Percentiles rank a stretch among this genome's conserved stretches.
Conservation (phyloP, 2,329 filamentous ascomycete species). For the Colletotrichum sojae region DNA sequence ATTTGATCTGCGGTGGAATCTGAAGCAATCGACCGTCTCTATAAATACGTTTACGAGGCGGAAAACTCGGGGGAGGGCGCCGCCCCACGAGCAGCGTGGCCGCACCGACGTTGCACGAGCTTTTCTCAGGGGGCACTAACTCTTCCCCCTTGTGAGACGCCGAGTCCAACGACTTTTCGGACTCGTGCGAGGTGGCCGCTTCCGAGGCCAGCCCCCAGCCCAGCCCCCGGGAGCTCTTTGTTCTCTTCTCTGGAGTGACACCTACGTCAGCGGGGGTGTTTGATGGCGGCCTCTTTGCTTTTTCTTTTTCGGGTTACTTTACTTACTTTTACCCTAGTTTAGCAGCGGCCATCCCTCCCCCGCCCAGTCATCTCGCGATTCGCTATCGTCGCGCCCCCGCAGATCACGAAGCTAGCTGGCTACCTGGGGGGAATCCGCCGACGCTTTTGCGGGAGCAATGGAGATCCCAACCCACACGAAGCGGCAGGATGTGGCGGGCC, state of each 20-base stretch:
- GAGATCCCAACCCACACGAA: conserved; percentile 3
- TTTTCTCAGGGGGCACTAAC: background rate
- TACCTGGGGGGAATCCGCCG: background rate
- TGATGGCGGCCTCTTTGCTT: no score
- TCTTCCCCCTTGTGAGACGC: conserved; percentile 5
- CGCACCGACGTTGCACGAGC: conserved; percentile 1
- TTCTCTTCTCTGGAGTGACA: background rate
- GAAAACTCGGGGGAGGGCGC: background rate
- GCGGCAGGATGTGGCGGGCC: background rate
- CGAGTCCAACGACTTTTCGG: background rate
- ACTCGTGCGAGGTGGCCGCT: background rate
- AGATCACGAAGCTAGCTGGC: conserved; percentile 19
- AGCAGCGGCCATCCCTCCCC: no score
- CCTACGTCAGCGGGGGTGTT: background rate
- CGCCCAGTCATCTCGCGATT: conserved; percentile 4
- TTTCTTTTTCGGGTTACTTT: background rate
- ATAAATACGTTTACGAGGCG: background rate
- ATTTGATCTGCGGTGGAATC: background rate
- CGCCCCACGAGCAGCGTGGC: conserved; percentile 19
- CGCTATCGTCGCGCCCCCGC: conserved; percentile 2
- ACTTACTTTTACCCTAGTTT: no score
- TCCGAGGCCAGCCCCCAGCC: background rate
- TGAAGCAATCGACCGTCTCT: background rate
- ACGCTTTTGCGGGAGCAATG: conserved; percentile 1
- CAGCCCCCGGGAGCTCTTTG: background rate